Percentiles rank a stretch among this genome's conserved stretches.
These are phyloP conservation scores for Candida sithepensis DNA, from an alignment of 805 yeast genomes.

Conservation along the genomic window DNA sequence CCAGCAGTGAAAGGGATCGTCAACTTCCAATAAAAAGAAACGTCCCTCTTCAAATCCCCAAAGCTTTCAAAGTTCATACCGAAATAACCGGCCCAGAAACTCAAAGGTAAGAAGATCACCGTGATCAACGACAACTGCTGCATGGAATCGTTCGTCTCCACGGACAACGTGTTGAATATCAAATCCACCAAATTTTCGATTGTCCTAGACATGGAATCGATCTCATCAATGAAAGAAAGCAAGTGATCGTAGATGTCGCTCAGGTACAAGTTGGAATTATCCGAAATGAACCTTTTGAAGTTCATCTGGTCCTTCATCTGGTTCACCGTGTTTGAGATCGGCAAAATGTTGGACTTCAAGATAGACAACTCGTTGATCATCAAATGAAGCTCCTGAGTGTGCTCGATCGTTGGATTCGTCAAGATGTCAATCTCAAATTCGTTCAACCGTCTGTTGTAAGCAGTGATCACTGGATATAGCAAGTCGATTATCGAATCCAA, in stretches of 20 bases:
- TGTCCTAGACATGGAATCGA: constrained; percentile 50
- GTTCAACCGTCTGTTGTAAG: constrained; percentile 44
- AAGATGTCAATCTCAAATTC: constrained; percentile 52
- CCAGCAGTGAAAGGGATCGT: constrained; percentile 40
- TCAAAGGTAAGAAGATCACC: constrained; percentile 54
- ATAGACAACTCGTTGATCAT: constrained; percentile 51
- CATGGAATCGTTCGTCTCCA: constrained; percentile 53
- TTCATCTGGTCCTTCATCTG: constrained; percentile 40
- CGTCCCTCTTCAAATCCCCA: constrained; percentile 35
- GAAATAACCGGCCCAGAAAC: constrained; percentile 60
- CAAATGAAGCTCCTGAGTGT: constrained; percentile 50
- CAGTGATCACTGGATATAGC: constrained; percentile 49
- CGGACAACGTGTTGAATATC: constrained; percentile 55
- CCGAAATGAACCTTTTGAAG: constrained; percentile 32
- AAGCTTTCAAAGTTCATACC: constrained; percentile 52
- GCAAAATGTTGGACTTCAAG: constrained; percentile 43
- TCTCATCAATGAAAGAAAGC: constrained; percentile 46
- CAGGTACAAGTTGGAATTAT: constrained; percentile 43
- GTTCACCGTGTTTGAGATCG: constrained; percentile 44
- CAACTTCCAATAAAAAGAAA: constrained; percentile 45
- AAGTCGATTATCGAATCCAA: constrained; percentile 54
- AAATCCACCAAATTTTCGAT: constrained; percentile 48
- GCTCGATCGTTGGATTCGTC: constrained; percentile 44
- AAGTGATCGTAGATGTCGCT: constrained; percentile 58
- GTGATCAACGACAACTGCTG: constrained; percentile 51